Conservation (phyloP, 2,329 filamentous ascomycete species). For the Coleophoma cylindrospora region DNA sequence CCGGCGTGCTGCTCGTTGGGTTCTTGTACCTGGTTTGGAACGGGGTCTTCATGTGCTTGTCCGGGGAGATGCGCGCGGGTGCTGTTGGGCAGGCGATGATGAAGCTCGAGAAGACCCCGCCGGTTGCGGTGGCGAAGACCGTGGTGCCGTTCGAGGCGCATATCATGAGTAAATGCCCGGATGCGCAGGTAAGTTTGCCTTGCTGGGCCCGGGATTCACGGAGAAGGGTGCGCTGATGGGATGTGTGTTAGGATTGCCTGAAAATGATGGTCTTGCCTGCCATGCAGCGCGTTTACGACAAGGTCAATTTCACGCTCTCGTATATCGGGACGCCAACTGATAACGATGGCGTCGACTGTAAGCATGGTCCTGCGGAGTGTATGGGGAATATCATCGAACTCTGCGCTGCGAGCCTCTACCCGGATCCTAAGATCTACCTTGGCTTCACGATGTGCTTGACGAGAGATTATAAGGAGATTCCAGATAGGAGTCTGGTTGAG, state of each 20-base stretch:
- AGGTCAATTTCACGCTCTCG: slow-evolving; percentile 86
- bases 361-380: slow-evolving; percentile 84
- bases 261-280: slow-evolving; percentile 75
- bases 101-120: not conserved
- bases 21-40: not conserved
- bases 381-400: slow-evolving; percentile 93
- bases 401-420: slow-evolving; percentile 78
- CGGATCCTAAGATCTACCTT: slow-evolving; percentile 80
- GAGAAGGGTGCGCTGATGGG: not conserved
- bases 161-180: slow-evolving; percentile 96
- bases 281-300: slow-evolving; percentile 76
- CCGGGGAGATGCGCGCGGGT: not conserved
- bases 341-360: slow-evolving; percentile 82
- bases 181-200: slow-evolving; percentile 55
- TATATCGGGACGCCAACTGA: slow-evolving; percentile 80
- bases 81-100: not conserved
- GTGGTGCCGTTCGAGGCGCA: slow-evolving; percentile 83
- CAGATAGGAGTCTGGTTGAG: slow-evolving; percentile 71
- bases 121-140: not conserved
- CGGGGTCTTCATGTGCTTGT: not conserved
- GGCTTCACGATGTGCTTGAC: slow-evolving; percentile 92
- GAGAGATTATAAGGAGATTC: slow-evolving; percentile 71
- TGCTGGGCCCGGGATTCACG: not conserved
- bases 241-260: slow-evolving; percentile 60
- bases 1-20: not conserved